These are phyloP conservation scores for Saccharomyces hybrid DNA, from an alignment of 1,139 yeast genomes.

Conservation along the genomic window DNA sequence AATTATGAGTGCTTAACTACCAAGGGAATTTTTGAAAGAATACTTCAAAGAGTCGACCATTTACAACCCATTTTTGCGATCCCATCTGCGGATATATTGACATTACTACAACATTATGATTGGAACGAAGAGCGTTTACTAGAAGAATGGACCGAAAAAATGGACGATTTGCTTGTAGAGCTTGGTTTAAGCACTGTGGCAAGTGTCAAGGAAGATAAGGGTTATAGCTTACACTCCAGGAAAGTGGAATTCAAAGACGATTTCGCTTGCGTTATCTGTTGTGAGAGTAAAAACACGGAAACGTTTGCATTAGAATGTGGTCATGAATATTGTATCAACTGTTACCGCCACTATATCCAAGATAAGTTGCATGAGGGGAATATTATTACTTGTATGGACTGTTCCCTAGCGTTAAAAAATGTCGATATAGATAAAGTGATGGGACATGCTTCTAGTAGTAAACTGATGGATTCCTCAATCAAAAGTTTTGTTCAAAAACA, in stretches of 20 bases:
- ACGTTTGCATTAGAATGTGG: constrained; percentile 57
- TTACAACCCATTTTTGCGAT: constrained; percentile 26
- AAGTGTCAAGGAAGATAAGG: constrained; percentile 7
- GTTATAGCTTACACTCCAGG: constrained; percentile 9
- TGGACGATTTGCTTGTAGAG: constrained; percentile 37
- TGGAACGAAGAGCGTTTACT: constrained; percentile 74
- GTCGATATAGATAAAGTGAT: constrained; percentile 33
- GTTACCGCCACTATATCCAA: constrained; percentile 55
- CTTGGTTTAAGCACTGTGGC: constrained; percentile 41
- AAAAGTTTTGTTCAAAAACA: constrained; percentile 49
- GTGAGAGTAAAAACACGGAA: constrained; percentile 40
- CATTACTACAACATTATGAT: constrained; percentile 51
- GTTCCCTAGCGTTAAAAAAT: constrained; percentile 32
- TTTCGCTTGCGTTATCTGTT: constrained; percentile 62
- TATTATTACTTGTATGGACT: constrained; percentile 61
- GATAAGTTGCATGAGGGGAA: constrained; percentile 47
- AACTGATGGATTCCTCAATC: constrained; percentile 34
- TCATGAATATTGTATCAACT: constrained; percentile 60
- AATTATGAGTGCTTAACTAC: constrained; percentile 29
- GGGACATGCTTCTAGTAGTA: constrained; percentile 29
- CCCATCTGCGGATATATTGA: constrained; percentile 31
- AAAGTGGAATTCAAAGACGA: constrained; percentile 24
- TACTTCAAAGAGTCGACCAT: constrained; percentile 23
- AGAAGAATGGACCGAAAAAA: constrained; percentile 56
- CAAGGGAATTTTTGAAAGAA: constrained; percentile 24